These are phyloP conservation scores for Bipolaris zeicola DNA, from an alignment of 2,329 filamentous ascomycete genomes.

Conservation along the genomic window DNA sequence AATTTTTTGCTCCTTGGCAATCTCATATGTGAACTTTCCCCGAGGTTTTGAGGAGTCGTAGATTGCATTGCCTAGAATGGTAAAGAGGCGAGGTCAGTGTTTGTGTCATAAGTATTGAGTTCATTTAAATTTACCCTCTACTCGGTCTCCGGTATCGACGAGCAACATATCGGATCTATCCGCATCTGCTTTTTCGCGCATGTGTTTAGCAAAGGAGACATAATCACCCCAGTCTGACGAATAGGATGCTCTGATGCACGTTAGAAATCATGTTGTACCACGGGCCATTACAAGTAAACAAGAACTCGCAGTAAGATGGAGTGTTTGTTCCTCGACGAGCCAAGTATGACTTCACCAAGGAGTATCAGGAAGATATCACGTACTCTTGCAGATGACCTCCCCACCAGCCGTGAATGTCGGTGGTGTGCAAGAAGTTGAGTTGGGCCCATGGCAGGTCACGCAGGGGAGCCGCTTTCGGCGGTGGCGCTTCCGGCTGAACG, in stretches of 20 bases:
- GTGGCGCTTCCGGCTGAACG: slow-evolving; percentile 79
- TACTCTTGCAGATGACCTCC: slow-evolving; percentile 91
- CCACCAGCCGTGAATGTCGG: slow-evolving; percentile 94
- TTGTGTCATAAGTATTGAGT: not conserved
- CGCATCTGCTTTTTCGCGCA: slow-evolving; percentile 78
- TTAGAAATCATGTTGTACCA: slow-evolving; percentile 9
- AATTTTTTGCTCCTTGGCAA: slow-evolving; percentile 80
- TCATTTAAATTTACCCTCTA: not conserved
- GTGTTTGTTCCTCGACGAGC: not conserved
- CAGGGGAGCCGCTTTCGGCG: slow-evolving; percentile 78
- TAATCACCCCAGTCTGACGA: slow-evolving; percentile 98
- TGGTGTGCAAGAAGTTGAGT: slow-evolving; percentile 89
- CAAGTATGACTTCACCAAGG: not conserved
- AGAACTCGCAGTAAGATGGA: too few species aligned
- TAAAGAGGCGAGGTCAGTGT: slow-evolving; percentile 6
- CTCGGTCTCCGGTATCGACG: slow-evolving; percentile 91
- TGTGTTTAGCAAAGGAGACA: slow-evolving; percentile 84
- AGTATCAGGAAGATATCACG: slow-evolving; percentile 29
- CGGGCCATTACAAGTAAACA: not conserved
- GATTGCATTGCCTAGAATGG: slow-evolving; percentile 81
- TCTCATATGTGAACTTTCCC: slow-evolving; percentile 85
- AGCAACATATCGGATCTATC: slow-evolving; percentile 84
- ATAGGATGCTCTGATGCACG: slow-evolving; percentile 72
- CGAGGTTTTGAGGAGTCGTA: slow-evolving; percentile 90
- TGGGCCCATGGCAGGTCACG: slow-evolving; percentile 89